Percentiles rank a stretch among this genome's conserved stretches.
phyloP scores from a whole-genome alignment of 768 basidiomycete genomes.

The Steccherinum ochraceum region DNA sequence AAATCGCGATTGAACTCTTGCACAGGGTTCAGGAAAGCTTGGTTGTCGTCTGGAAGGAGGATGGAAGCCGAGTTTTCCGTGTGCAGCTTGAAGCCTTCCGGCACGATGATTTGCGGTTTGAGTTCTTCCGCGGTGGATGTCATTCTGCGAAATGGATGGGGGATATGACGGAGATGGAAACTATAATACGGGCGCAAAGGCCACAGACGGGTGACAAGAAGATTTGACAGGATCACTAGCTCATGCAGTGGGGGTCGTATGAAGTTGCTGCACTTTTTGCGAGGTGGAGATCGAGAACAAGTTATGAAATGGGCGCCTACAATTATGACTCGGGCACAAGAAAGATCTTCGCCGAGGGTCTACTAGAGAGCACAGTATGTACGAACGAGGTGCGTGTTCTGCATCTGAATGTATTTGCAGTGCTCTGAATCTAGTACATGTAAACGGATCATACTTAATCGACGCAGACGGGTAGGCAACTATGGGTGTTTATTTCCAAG shows the following conservation, averaged over 20 bases:
- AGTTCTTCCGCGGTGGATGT: background rate
- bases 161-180: background rate
- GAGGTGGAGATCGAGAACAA: no score
- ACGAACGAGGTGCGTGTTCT: no score
- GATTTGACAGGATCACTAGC: constrained; percentile 1
- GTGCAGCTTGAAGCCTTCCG: constrained; percentile 73
- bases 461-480: background rate
- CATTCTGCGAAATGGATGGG: background rate
- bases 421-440: background rate
- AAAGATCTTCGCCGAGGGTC: no score
- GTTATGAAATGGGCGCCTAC: no score
- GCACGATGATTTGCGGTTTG: constrained; percentile 36
- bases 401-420: no score
- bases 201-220: constrained; percentile 8
- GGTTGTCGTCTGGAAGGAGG: constrained; percentile 65
- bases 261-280: no score
- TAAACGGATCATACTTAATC: background rate
- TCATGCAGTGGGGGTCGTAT: no score
- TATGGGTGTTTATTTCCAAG: background rate
- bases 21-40: constrained; percentile 93
- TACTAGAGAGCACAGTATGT: background rate
- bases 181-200: constrained; percentile 7
- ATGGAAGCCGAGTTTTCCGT: constrained; percentile 80
- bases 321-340: no score
- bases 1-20: constrained; percentile 98